These are phyloP conservation scores for Trypanosoma vivax DNA, from an alignment of 208 protist genomes.

Conservation along the genomic window DNA sequence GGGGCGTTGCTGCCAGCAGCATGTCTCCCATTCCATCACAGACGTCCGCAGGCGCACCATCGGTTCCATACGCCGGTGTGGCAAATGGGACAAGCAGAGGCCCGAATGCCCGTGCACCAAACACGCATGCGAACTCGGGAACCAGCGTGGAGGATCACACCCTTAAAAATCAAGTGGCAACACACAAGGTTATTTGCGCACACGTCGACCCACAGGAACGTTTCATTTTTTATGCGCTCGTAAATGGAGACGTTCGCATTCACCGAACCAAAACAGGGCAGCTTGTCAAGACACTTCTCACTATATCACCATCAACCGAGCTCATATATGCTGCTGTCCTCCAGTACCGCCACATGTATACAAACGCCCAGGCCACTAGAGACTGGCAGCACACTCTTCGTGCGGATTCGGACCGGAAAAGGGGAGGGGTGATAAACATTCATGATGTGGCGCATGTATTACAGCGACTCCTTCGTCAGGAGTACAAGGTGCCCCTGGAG, in stretches of 20 bases:
- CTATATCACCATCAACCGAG: conserved; percentile 44
- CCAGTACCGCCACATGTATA: conserved; percentile 47
- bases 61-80: too few species aligned
- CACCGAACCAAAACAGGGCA: conserved; percentile 66
- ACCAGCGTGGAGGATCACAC: conserved; percentile 2
- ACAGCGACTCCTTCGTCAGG: conserved; percentile 32
- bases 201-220: conserved; percentile 44
- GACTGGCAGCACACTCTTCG: background rate
- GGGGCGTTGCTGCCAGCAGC: background rate
- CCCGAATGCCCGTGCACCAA: too few species aligned
- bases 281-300: conserved; percentile 67
- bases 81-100: too few species aligned
- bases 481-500: conserved; percentile 7
- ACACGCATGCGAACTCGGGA: background rate
- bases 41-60: too few species aligned
- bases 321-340: conserved; percentile 58
- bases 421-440: conserved; percentile 19
- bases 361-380: background rate
- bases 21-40: too few species aligned
- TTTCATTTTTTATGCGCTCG: conserved; percentile 64
- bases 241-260: conserved; percentile 61
- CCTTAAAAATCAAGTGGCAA: background rate
- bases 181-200: conserved; percentile 45
- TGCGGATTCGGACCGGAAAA: conserved; percentile 1
- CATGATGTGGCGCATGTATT: conserved; percentile 49